Evolutionary conservation across 164 flowering plant genomes (phyloP).

Genomic region (Cinnamomum chago): DNA sequence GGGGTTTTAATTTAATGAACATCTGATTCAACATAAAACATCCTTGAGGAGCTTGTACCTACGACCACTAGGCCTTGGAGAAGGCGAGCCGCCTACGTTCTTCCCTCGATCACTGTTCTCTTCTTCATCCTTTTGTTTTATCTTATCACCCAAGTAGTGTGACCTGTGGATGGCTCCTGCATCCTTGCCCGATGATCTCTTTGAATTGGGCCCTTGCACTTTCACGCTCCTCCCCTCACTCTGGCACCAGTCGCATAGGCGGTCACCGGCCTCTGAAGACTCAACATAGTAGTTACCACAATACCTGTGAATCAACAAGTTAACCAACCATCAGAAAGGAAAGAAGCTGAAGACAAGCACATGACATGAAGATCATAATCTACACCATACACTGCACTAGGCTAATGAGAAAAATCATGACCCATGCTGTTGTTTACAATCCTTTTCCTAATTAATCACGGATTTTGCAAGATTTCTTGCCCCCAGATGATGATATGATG

Average conservation of each 20-base stretch:
- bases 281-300: conserved; percentile 71
- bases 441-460: too few relatives aligned
- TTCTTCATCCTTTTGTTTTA: conserved; percentile 31
- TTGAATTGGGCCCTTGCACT: conserved; percentile 24
- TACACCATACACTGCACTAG: too few relatives aligned
- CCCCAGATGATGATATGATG: neutral
- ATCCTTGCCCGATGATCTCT: conserved; percentile 13
- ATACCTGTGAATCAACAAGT: conserved; percentile 41
- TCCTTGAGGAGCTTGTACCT: conserved; percentile 99
- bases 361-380: too few relatives aligned
- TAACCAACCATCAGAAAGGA: too few relatives aligned
- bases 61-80: conserved; percentile 63
- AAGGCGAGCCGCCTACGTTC: conserved; percentile 44
- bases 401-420: neutral
- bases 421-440: neutral
- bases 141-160: conserved; percentile 6
- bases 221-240: conserved; percentile 43
- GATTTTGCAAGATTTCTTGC: too few relatives aligned
- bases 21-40: conserved; percentile 62
- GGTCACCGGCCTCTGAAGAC: conserved; percentile 18
- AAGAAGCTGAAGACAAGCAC: too few relatives aligned
- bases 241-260: conserved; percentile 85
- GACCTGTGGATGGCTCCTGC: conserved; percentile 9
- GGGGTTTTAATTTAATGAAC: too few relatives aligned
- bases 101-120: conserved; percentile 35